Percentiles rank a stretch among this genome's conserved stretches.
phyloP scores from a whole-genome alignment of 1,139 yeast genomes.

The Casaregolazyma suthepensis region DNA sequence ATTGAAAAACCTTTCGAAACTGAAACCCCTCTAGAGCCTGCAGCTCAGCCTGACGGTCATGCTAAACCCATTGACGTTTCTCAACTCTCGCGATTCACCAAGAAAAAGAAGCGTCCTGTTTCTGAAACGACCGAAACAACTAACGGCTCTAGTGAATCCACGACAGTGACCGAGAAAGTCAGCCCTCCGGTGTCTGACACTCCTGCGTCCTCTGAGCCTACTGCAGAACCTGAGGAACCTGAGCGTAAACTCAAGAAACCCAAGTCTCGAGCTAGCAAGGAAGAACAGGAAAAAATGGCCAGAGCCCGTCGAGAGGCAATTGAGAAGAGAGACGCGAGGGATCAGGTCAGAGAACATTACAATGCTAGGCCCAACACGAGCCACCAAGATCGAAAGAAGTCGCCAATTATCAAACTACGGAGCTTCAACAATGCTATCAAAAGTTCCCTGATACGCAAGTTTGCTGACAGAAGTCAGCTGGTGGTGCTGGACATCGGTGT shows the following conservation, averaged over 20 bases:
- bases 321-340: slow-evolving; percentile 22
- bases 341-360: slow-evolving; percentile 72
- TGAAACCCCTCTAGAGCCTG: neutral
- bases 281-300: slow-evolving; percentile 22
- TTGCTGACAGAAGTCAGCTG: slow-evolving; percentile 39
- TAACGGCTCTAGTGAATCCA: neutral
- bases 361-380: slow-evolving; percentile 76
- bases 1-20: too few relatives aligned
- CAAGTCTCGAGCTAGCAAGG: slow-evolving; percentile 19
- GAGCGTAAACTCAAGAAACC: slow-evolving; percentile 22
- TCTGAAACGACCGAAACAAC: neutral
- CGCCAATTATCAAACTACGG: slow-evolving; percentile 80
- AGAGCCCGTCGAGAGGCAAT: slow-evolving; percentile 20
- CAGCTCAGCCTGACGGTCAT: neutral
- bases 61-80: slow-evolving; percentile 7
- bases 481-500: slow-evolving; percentile 83
- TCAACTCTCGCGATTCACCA: slow-evolving; percentile 3
- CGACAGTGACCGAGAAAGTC: neutral
- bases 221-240: neutral
- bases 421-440: slow-evolving; percentile 90
- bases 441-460: slow-evolving; percentile 73
- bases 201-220: neutral
- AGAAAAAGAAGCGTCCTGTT: neutral
- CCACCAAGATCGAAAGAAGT: slow-evolving; percentile 56
- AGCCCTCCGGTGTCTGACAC: neutral